Base-by-base conservation (phyloP, 1,139 yeast genomes). In the Debaryomycetaceae sp. region DNA sequence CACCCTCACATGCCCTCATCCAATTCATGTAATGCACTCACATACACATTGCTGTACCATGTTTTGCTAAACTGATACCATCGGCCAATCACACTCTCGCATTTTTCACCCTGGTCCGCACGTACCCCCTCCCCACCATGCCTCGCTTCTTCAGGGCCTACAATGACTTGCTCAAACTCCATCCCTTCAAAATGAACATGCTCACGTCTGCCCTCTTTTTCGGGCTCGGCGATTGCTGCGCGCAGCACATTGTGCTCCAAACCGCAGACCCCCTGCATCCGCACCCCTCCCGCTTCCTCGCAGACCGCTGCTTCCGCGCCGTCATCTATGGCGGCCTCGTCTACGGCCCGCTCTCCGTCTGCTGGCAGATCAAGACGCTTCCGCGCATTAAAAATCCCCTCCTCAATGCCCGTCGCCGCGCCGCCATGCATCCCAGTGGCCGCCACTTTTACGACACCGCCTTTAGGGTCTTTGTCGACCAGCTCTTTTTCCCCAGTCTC, bases 281-380 rank as follows among this genome's bases (percentile, higher is more conserved):
- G 10, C 36, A 33, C 21, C 43, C 44, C 24, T 32, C 23, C 32
- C 41, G 33, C 25, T 33, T 29, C 14, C 30, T 30, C 29, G 73
- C 73, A 39, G 40, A 44, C 10, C 56, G 95, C 32, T 77, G 86
- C 0, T 35, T 64, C 3, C 58, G 95, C 32, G 83, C 93, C 4
- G 61, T 72, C 33, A 41, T 71, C 5, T 86, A 83, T 46, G 96
- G 96, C 1, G 68, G 82, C 1, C 41, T 71, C n/a, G 59, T 85
- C 28, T 85, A 85, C 48, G 77, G 90, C 0, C 87, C 93, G 11
- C 55, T 82, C 25, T 83, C 83, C 15, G 77, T 73, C 32, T 58
- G 60, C 32, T 80, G 92, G 82, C 83, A 78, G 47, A 68, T 68
- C 13, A 58, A 53, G 27, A 53, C 73, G 8, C 53, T 83, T 15